Evolutionary conservation across 2,329 filamentous ascomycete genomes (phyloP), one percentile per base, ranked within the genome.

Genomic region (Colletotrichum sidae): DNA sequence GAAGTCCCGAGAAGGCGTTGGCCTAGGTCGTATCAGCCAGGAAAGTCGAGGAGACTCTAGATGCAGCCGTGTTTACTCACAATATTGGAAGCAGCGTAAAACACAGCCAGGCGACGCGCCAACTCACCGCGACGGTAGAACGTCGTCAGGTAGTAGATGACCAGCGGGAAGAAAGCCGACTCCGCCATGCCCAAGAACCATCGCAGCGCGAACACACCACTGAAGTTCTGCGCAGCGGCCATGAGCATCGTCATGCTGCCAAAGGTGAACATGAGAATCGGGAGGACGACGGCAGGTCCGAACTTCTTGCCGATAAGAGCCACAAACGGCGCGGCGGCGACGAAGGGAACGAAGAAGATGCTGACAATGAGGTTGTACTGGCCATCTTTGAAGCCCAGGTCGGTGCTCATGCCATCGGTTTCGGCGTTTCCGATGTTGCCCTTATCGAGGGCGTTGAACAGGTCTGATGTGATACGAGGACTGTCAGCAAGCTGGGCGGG

Each of bases 311-410:
- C 90, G 10, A 91, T 74, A 76, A 93, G 89, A 49, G 78, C 77
- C 1, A 80, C 68, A 8, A 78, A 74, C 0, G 89, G 90, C 0
- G 90, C 90, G 6, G 62, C 56, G 45, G 93, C 73, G 56, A 93
- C 91, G 73, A 90, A 93, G 0, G 91, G 91, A 6, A 93, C 82
- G 76, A 91, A 94, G 81, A 94, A 94, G 68, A 94, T 88, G 69
- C 83, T 86, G 45, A 94, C 77, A 51, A 92, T 82, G 50, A 88
- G 84, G 75, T 92, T 93, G 80, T 93, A 92, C 75, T 92, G 84
- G 70, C 87, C 83, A 3, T 72, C 62, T 58, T 83, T 72, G 11
- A 81, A 72, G 3, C 77, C 77, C 45, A 65, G 62, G 75, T 69
- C 51, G 35, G 53, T 61, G 35, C 62, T 65, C 45, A 65, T 12